Evolutionary conservation across 2,329 filamentous ascomycete species (phyloP).

Genomic region (Neurospora sp.): DNA sequence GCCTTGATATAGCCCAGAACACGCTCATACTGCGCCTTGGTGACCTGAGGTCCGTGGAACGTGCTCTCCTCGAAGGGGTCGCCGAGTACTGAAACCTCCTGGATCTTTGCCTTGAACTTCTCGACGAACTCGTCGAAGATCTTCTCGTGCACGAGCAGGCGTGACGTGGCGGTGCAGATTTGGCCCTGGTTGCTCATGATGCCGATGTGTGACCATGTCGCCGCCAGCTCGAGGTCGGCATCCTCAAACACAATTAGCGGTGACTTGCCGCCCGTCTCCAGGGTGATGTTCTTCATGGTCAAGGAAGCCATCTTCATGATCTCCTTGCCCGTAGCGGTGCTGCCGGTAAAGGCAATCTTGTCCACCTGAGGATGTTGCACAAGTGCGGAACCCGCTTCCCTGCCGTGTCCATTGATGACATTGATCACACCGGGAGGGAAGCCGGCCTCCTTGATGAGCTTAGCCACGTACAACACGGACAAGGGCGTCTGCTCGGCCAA

Average conservation of each 20-base stretch:
- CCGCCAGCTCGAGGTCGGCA: slow-evolving; percentile 51
- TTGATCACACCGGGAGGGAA: slow-evolving; percentile 70
- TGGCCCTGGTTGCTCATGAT: slow-evolving; percentile 51
- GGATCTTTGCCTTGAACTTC: slow-evolving; percentile 49
- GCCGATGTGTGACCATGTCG: slow-evolving; percentile 38
- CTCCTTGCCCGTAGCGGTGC: slow-evolving; percentile 55
- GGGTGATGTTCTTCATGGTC: slow-evolving; percentile 51
- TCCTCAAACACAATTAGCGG: slow-evolving; percentile 53
- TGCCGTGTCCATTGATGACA: slow-evolving; percentile 58
- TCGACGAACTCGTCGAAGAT: slow-evolving; percentile 51
- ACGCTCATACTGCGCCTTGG: slow-evolving; percentile 55
- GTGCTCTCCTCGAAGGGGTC: slow-evolving; percentile 57
- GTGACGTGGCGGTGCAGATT: slow-evolving; percentile 50
- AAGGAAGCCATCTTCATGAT: slow-evolving; percentile 62
- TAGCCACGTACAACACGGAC: slow-evolving; percentile 51
- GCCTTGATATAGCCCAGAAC: slow-evolving; percentile 57
- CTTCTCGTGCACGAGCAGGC: slow-evolving; percentile 48
- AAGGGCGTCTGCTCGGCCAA: slow-evolving; percentile 55
- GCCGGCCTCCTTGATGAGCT: slow-evolving; percentile 59
- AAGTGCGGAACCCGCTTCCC: slow-evolving; percentile 54
- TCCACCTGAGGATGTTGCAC: slow-evolving; percentile 53
- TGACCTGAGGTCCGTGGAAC: slow-evolving; percentile 62
- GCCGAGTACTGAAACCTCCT: slow-evolving; percentile 49
- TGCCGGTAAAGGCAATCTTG: slow-evolving; percentile 65
- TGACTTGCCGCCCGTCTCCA: slow-evolving; percentile 54